Conservation (phyloP, 1,139 yeast genomes). For the Pichia kudriavzevii region DNA sequence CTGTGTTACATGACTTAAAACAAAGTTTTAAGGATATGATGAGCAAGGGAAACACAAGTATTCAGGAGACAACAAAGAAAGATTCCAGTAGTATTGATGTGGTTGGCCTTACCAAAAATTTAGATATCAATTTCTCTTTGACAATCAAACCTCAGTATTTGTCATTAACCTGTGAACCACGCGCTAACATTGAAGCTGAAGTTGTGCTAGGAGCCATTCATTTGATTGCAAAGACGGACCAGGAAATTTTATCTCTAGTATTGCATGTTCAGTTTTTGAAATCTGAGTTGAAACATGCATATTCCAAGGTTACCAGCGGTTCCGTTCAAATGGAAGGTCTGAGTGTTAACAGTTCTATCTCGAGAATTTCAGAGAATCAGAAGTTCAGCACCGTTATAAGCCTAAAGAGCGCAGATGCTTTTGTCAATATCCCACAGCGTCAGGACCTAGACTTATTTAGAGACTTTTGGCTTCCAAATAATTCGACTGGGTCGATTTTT, state of each 20-base stretch:
- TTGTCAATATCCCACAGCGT: slow-evolving; percentile 71
- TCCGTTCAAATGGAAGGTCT: slow-evolving; percentile 52
- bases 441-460: slow-evolving; percentile 78
- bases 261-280: slow-evolving; percentile 45
- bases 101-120: slow-evolving; percentile 22
- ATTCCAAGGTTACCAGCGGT: slow-evolving; percentile 85
- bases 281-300: slow-evolving; percentile 79
- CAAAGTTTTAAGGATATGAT: slow-evolving; percentile 33
- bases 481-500: slow-evolving; percentile 16
- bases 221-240: slow-evolving; percentile 50
- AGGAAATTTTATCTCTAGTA: slow-evolving; percentile 36
- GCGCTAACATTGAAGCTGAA: slow-evolving; percentile 84
- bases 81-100: slow-evolving; percentile 16
- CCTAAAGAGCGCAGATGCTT: slow-evolving; percentile 51
- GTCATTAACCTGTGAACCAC: slow-evolving; percentile 83
- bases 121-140: slow-evolving; percentile 60
- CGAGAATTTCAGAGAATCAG: slow-evolving; percentile 32
- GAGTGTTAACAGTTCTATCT: slow-evolving; percentile 34
- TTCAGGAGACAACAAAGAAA: not conserved
- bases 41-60: slow-evolving; percentile 9
- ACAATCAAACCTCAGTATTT: slow-evolving; percentile 66
- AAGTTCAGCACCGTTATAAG: slow-evolving; percentile 44
- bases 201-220: slow-evolving; percentile 63
- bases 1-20: slow-evolving; percentile 58
- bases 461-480: slow-evolving; percentile 72